These are phyloP conservation scores for Curvularia sp. DNA, from an alignment of 2,329 filamentous ascomycete genomes.

Conservation along the genomic window DNA sequence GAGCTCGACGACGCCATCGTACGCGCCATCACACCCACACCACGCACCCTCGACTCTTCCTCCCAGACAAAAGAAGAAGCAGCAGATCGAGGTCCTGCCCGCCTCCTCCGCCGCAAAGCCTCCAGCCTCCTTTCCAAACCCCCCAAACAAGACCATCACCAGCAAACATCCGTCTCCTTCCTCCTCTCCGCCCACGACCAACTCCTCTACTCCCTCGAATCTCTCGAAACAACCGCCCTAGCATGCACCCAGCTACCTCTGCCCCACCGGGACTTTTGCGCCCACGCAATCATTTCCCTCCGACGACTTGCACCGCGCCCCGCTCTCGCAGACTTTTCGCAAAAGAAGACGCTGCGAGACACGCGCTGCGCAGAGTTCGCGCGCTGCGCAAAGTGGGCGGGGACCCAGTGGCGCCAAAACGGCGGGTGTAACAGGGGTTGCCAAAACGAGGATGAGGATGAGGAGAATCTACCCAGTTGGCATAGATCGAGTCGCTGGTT, in stretches of 20 bases:
- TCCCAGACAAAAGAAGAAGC: conserved; percentile 9
- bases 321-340: conserved; percentile 31
- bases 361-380: conserved; percentile 41
- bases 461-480: conserved; percentile 43
- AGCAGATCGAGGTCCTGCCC: conserved; percentile 16
- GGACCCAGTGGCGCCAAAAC: conserved; percentile 37
- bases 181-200: conserved; percentile 30
- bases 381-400: conserved; percentile 46
- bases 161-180: conserved; percentile 20
- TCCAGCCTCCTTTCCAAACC: conserved; percentile 17
- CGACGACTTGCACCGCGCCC: conserved; percentile 38
- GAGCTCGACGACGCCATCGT: conserved; percentile 42
- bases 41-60: conserved; percentile 3
- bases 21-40: conserved; percentile 29
- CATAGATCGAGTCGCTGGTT: conserved; percentile 44
- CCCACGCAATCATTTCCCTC: conserved; percentile 41
- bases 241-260: conserved; percentile 36
- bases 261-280: conserved; percentile 40
- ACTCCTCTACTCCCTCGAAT: conserved; percentile 42
- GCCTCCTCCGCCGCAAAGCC: conserved; percentile 30
- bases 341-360: conserved; percentile 22
- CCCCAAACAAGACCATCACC: not conserved
- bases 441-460: conserved; percentile 44
- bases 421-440: conserved; percentile 44
- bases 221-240: conserved; percentile 43